Evolutionary conservation across 164 flowering plant genomes (phyloP), one percentile per base, ranked within the genome.

Genomic region (Santalum album): DNA sequence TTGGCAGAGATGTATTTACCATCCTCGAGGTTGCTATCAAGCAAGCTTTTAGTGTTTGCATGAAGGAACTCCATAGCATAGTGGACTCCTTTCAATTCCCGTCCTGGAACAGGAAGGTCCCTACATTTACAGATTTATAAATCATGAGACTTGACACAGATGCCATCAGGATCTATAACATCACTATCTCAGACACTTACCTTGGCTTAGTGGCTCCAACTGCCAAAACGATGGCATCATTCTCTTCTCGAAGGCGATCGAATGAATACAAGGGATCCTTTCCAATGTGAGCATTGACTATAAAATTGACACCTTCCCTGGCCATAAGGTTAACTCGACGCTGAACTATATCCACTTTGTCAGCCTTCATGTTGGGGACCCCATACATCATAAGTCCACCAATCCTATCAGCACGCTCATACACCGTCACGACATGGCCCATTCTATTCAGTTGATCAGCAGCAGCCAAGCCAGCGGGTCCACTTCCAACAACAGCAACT

Each of bases 301-400:
- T 82, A 65, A 94, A 94, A 22, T 82, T 74, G 54, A 94, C 70
- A 14, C 99, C 99, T 74, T 94, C 99, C 66, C 75, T 69, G 14
- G 78, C 79, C 99, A 94, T 87, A 25, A 94, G 97, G 62, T 87
- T 58, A 29, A 94, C 99, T 26, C 99, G 80, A 42, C 99, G 71
- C 64, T 89, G 96, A 55, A 94, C 97, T 24, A 94, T 53, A 46
- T 87, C 80, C 15, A 82, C 63, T 68, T 94, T 94, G 69, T 90
- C 99, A 34, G 99, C 59, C 76, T 94, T 94, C 99, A 94, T 94
- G 71, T 94, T 94, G 32, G 99, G 99, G 55, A 94, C 99, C 38
- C 99, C 99, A 70, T 94, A 94, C 99, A 94, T 94, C 99, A 94
- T 87, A 46, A 94, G 86, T 9, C 99, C 99, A 26, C 99, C 99